Evolutionary conservation across 2,329 filamentous ascomycete species (phyloP).

Genomic region (Rhynchosporium graminicola): DNA sequence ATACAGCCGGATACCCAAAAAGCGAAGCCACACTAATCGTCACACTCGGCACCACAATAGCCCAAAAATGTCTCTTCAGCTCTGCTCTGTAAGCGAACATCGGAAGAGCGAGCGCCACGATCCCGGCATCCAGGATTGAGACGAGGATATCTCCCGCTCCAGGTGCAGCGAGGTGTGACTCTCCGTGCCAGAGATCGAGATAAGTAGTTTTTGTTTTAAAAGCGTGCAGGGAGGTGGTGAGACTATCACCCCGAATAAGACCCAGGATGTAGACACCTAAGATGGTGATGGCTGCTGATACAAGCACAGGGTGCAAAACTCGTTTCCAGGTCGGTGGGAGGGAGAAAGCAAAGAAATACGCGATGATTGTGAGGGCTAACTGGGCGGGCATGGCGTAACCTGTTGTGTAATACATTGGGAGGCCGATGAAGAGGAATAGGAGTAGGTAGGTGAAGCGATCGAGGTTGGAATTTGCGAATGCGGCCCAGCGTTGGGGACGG

Average conservation of each 20-base stretch:
- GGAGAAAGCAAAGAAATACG: slow-evolving; percentile 52
- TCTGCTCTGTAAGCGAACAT: slow-evolving; percentile 63
- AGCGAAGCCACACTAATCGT: slow-evolving; percentile 54
- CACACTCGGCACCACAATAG: slow-evolving; percentile 56
- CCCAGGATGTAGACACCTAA: slow-evolving; percentile 56
- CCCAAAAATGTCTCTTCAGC: slow-evolving; percentile 53
- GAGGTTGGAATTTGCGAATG: slow-evolving; percentile 47
- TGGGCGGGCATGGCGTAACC: slow-evolving; percentile 52
- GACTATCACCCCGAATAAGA: slow-evolving; percentile 44
- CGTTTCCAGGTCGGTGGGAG: slow-evolving; percentile 52
- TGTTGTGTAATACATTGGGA: slow-evolving; percentile 55
- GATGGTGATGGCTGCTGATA: slow-evolving; percentile 55
- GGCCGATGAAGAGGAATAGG: slow-evolving; percentile 52
- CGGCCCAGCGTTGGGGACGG: slow-evolving; percentile 53
- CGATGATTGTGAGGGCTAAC: slow-evolving; percentile 51
- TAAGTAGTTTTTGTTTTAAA: slow-evolving; percentile 58
- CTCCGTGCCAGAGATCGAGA: slow-evolving; percentile 50
- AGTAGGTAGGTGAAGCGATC: slow-evolving; percentile 49
- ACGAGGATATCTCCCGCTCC: slow-evolving; percentile 59
- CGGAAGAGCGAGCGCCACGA: slow-evolving; percentile 59
- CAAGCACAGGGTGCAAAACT: slow-evolving; percentile 59
- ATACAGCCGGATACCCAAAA: slow-evolving; percentile 58
- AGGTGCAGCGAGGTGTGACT: slow-evolving; percentile 41
- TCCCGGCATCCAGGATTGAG: slow-evolving; percentile 57
- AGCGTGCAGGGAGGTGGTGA: slow-evolving; percentile 46